These are phyloP conservation scores for Ulota crispa DNA, from an alignment of 225 moss, liverwort and hornwort species.

Conservation along the genomic window DNA sequence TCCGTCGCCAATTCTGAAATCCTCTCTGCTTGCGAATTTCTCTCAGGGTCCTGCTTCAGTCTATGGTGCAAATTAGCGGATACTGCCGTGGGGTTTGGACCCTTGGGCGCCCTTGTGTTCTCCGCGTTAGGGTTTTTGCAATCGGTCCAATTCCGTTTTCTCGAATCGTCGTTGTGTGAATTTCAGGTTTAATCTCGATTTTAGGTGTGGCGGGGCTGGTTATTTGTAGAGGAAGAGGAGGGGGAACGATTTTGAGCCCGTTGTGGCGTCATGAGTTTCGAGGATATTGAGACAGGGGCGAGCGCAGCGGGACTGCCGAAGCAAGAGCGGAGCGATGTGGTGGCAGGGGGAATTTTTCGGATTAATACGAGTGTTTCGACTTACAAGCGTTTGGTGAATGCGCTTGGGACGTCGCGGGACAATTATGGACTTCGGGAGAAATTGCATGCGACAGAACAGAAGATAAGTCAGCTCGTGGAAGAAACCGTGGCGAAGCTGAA, in stretches of 20 bases:
- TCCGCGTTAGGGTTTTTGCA: conserved; percentile 38
- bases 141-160: background rate
- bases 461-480: conserved; percentile 58
- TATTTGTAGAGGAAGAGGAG: background rate
- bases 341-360: conserved; percentile 51
- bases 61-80: conserved; percentile 20
- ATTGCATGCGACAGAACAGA: conserved; percentile 51
- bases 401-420: conserved; percentile 50
- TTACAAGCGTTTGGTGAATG: conserved; percentile 50
- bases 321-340: conserved; percentile 50
- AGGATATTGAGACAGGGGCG: conserved; percentile 48
- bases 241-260: background rate
- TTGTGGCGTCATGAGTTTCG: conserved; percentile 51
- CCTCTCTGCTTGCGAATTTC: background rate
- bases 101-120: background rate
- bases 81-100: conserved; percentile 3
- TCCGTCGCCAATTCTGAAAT: background rate
- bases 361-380: conserved; percentile 59
- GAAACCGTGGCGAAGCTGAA: conserved; percentile 62
- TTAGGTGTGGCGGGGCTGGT: background rate
- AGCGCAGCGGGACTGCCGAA: conserved; percentile 13
- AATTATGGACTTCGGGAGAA: conserved; percentile 49
- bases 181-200: background rate
- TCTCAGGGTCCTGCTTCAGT: background rate
- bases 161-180: background rate